These are phyloP conservation scores for Nicotiana undulata DNA, from an alignment of 257 asterid species.

Conservation along the genomic window DNA sequence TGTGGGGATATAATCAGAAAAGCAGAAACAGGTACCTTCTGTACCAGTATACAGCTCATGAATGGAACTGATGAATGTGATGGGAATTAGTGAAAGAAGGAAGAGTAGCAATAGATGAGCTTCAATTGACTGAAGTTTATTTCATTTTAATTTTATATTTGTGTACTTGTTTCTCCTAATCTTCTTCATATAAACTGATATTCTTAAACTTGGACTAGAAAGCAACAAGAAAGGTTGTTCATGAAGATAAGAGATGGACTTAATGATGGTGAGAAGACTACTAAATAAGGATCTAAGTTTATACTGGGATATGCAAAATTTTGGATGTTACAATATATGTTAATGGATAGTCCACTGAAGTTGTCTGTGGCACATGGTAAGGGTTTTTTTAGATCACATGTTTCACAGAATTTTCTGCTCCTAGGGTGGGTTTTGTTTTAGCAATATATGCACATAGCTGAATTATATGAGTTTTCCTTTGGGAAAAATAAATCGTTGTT, in stretches of 20 bases:
- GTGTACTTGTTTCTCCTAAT: background rate
- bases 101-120: background rate
- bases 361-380: background rate
- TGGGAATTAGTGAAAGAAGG: background rate
- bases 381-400: background rate
- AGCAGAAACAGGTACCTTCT: background rate
- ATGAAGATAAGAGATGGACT: background rate
- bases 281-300: background rate
- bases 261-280: constrained; percentile 2
- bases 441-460: background rate
- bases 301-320: background rate
- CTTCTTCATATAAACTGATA: background rate
- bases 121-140: background rate
- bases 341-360: background rate
- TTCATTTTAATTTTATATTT: background rate
- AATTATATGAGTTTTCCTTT: background rate
- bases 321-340: background rate
- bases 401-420: background rate
- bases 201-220: background rate
- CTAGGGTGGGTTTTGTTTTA: background rate
- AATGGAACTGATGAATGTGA: background rate
- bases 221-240: background rate
- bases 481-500: background rate
- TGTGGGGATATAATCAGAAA: background rate
- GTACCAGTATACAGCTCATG: background rate